Evolutionary conservation across 306 rosid genomes (phyloP).

Genomic region (Quercus variabilis): DNA sequence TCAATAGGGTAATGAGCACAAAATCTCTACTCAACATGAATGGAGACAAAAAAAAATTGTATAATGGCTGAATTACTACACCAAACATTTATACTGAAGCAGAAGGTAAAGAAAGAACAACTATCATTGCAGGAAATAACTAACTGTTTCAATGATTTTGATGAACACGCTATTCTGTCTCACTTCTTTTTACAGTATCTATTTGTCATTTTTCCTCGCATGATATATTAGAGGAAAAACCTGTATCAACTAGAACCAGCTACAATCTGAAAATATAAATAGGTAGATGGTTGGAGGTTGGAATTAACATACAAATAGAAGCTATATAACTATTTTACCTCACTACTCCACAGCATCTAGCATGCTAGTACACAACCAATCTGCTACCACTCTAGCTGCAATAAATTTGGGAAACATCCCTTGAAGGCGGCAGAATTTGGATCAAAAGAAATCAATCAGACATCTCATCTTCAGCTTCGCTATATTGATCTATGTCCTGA

Average conservation of each 20-base stretch:
- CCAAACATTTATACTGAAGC: neutral
- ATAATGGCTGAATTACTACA: neutral
- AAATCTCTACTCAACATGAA: neutral
- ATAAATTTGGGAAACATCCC: slow-evolving; percentile 14
- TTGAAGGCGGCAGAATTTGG: slow-evolving; percentile 24
- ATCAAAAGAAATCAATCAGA: slow-evolving; percentile 50
- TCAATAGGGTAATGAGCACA: neutral
- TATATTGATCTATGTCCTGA: slow-evolving; percentile 64
- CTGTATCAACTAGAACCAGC: slow-evolving; percentile 28
- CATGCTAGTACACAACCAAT: neutral
- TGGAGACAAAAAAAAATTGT: no score
- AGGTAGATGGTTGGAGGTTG: neutral
- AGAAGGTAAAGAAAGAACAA: neutral
- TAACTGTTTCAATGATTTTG: slow-evolving; percentile 3
- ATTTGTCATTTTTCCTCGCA: slow-evolving; percentile 13
- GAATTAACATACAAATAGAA: slow-evolving; percentile 21
- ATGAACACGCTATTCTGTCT: neutral
- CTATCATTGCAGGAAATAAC: neutral
- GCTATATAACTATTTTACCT: slow-evolving; percentile 10
- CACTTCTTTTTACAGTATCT: slow-evolving; percentile 35
- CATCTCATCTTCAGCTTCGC: slow-evolving; percentile 89
- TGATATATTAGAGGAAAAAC: slow-evolving; percentile 29
- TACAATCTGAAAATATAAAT: slow-evolving; percentile 33
- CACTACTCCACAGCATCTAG: slow-evolving; percentile 20
- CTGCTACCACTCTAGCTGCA: neutral